Evolutionary conservation across 768 basidiomycete genomes (phyloP).

Genomic region (Lactifluus hygrophoroides): DNA sequence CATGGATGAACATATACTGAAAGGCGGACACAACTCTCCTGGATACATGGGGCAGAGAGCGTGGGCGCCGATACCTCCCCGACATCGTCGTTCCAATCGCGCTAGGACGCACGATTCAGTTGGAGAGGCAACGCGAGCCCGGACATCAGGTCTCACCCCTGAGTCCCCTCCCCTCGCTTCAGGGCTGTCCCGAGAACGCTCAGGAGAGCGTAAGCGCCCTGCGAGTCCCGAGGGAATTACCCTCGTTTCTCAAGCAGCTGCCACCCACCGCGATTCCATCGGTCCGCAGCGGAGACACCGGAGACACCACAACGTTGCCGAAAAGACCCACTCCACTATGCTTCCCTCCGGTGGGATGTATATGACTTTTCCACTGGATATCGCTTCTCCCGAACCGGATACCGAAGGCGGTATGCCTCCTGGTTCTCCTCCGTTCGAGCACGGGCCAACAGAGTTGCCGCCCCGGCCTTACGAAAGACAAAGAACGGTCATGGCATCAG

Average conservation of each 20-base stretch:
- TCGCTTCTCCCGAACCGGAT: constrained; percentile 16
- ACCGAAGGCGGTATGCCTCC: not conserved
- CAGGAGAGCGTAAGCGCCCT: constrained; percentile 12
- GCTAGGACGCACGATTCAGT: not conserved
- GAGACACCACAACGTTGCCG: constrained; percentile 17
- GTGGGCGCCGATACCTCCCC: constrained; percentile 4
- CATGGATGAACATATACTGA: constrained; percentile 14
- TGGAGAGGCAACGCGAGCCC: not conserved
- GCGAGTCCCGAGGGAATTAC: constrained; percentile 2
- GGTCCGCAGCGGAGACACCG: constrained; percentile 13
- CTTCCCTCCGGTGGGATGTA: constrained; percentile 20
- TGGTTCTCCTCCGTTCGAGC: constrained; percentile 16
- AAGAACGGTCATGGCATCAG: no score
- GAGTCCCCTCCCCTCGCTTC: not conserved
- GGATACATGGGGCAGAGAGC: constrained; percentile 1
- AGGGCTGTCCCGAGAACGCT: not conserved
- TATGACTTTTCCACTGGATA: constrained; percentile 18
- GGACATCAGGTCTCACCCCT: not conserved
- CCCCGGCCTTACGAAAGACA: constrained; percentile 16
- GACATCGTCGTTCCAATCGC: constrained; percentile 1
- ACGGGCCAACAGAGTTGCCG: constrained; percentile 16
- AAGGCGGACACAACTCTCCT: not conserved
- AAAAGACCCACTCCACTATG: constrained; percentile 19
- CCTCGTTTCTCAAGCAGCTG: not conserved
- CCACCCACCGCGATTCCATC: constrained; percentile 4